phyloP scores from a whole-genome alignment of 2,329 filamentous ascomycete species.

The Bipolaris gigantea region DNA sequence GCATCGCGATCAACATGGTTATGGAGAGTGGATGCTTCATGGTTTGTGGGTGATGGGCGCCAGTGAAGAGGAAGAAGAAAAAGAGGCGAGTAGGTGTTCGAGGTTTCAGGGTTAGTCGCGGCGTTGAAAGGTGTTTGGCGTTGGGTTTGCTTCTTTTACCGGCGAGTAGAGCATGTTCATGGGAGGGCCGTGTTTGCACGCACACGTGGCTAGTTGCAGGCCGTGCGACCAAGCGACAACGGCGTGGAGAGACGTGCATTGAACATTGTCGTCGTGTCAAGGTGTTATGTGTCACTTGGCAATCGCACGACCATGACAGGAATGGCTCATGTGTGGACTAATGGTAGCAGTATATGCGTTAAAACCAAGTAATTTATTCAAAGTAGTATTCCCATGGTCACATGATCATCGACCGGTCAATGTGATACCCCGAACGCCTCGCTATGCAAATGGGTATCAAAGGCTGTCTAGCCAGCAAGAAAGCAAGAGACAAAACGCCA shows the following conservation, averaged over 20 bases:
- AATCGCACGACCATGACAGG: neutral
- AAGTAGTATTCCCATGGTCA: neutral
- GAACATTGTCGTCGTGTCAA: neutral
- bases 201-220: constrained; percentile 14
- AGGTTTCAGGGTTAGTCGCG: neutral
- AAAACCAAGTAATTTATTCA: constrained; percentile 2
- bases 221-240: constrained; percentile 7
- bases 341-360: neutral
- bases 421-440: constrained; percentile 19
- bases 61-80: neutral
- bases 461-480: constrained; percentile 1
- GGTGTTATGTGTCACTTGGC: constrained; percentile 4
- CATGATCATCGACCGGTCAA: neutral
- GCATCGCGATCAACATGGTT: neutral
- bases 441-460: constrained; percentile 33
- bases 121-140: neutral
- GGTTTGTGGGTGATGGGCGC: neutral
- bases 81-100: neutral
- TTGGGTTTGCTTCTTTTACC: neutral
- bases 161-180: neutral
- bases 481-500: constrained; percentile 3
- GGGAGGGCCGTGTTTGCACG: constrained; percentile 3
- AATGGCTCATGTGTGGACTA: neutral
- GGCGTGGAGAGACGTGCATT: constrained; percentile 1
- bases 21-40: neutral